Conservation (phyloP, 2,329 filamentous ascomycete genomes). For the Leptographium wingfieldii region DNA sequence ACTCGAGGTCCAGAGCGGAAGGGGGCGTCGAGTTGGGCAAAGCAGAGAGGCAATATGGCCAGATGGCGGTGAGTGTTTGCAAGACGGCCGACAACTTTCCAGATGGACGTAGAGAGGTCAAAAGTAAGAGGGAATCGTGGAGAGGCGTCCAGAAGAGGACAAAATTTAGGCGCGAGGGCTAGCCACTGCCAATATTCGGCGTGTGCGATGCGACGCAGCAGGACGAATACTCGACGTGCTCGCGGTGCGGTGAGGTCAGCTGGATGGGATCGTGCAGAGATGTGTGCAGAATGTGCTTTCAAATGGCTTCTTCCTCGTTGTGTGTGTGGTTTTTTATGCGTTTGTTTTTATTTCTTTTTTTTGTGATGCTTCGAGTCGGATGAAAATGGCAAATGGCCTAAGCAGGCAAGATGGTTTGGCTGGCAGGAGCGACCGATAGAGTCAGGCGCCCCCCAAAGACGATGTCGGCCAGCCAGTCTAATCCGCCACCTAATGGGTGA, state of each 20-base stretch:
- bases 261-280: not conserved
- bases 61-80: not conserved
- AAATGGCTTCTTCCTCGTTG: not conserved
- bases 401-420: not conserved
- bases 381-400: conserved; percentile 5
- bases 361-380: not conserved
- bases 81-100: not conserved
- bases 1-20: no score
- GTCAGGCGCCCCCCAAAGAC: not conserved
- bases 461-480: not conserved
- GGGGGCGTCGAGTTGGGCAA: not conserved
- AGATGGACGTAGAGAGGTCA: not conserved
- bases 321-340: not conserved
- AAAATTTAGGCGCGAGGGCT: not conserved
- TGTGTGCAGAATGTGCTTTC: not conserved
- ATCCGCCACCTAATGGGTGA: not conserved
- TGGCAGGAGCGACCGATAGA: not conserved
- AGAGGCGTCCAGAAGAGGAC: not conserved
- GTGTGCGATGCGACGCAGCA: not conserved
- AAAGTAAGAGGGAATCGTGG: not conserved
- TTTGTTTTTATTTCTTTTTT: not conserved
- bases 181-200: not conserved
- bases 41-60: not conserved
- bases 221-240: not conserved
- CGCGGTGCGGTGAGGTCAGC: not conserved